Evolutionary conservation across 1,284 basidiomycete species (phyloP), one percentile per base, ranked within the genome.

Genomic region (Ceratobasidium sp.): DNA sequence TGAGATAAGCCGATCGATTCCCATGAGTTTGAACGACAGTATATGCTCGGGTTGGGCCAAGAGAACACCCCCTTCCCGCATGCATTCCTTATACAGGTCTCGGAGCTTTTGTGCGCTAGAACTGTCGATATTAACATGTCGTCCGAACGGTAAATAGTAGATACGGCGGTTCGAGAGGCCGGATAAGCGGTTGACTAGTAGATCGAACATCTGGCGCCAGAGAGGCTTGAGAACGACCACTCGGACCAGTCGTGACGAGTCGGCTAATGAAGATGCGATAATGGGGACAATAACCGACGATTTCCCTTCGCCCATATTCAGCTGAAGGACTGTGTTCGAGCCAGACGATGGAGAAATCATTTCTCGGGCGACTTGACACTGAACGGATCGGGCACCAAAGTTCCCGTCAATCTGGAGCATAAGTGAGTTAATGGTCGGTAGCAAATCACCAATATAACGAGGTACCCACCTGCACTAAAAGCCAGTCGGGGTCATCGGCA

Each of bases 301-400:
- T 70, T 85, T 85, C 5, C 84, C 84, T 71, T 85, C 84, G 0
- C 84, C 84, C 84, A 85, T 85, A 50, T 85, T 84, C 19, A 85
- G 78, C 68, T 85, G 84, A 33, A 82, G 75, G 6, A 78, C 73
- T 0, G 78, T 78, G 56, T 80, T 85, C 3, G 62, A 13, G 1
- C 69, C 58, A 0, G 75, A 76, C 1, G 33, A 21, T 1, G 84
- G 83, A 0, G 72, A 66, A 19, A 83, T 81, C 84, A 86, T 86
- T 56, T 83, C 77, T 2, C 73, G 58, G 0, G 83, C 80, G 1
- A 83, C 76, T 0, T 33, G 62, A 1, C 74, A 73, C 70, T 85
- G 84, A 13, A 83, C 66, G 0, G 75, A 71, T 4, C 83, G 79
- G 19, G 78, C 74, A 2, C 77, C 67, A 54, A 85, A 78, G 54